phyloP scores from a whole-genome alignment of 768 basidiomycete species.

The Termitomyces sp. region DNA sequence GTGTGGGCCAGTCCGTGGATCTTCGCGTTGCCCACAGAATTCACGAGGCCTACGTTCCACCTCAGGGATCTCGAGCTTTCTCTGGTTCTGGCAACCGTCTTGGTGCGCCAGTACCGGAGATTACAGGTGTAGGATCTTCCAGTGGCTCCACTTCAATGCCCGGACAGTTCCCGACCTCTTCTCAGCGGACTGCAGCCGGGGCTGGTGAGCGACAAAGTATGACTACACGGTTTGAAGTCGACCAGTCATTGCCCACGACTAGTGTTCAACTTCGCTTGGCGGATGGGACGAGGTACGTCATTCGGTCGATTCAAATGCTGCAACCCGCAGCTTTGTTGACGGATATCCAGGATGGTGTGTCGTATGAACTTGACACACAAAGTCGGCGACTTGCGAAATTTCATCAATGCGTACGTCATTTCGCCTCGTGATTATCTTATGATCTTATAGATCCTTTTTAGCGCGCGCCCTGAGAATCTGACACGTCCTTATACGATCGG shows the following conservation, averaged over 20 bases:
- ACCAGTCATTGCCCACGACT: slow-evolving; percentile 78
- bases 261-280: slow-evolving; percentile 88
- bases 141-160: slow-evolving; percentile 40
- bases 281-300: slow-evolving; percentile 76
- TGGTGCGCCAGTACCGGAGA: slow-evolving; percentile 67
- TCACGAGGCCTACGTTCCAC: slow-evolving; percentile 65
- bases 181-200: slow-evolving; percentile 20
- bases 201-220: slow-evolving; percentile 29
- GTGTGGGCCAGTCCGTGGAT: slow-evolving; percentile 78
- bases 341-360: slow-evolving; percentile 58
- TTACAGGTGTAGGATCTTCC: slow-evolving; percentile 13
- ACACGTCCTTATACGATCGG: slow-evolving; percentile 70
- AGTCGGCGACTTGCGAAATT: slow-evolving; percentile 77
- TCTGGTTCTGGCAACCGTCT: slow-evolving; percentile 76
- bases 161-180: slow-evolving; percentile 51
- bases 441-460: slow-evolving; percentile 23
- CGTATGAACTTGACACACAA: slow-evolving; percentile 92
- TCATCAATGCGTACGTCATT: slow-evolving; percentile 82
- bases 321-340: neutral
- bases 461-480: slow-evolving; percentile 67
- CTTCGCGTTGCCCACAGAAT: slow-evolving; percentile 71
- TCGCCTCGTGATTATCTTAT: neutral
- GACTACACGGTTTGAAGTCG: slow-evolving; percentile 71
- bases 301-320: neutral
- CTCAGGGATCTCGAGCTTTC: slow-evolving; percentile 51